Conservation (phyloP, 1,139 yeast genomes). For the Saccharomyces hybrid region DNA sequence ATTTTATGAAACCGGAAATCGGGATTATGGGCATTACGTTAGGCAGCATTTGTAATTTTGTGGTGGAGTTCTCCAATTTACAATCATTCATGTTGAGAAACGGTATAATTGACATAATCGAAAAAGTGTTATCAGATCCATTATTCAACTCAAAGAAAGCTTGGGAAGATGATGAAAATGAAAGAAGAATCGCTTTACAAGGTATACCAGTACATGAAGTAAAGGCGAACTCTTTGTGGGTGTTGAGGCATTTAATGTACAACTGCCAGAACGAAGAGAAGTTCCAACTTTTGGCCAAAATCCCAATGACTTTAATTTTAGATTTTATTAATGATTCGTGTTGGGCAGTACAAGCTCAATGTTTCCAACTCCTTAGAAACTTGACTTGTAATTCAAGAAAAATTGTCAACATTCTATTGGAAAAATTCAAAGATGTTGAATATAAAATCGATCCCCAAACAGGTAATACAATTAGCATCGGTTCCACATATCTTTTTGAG, state of each 20-base stretch:
- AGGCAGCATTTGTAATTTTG: conserved; percentile 68
- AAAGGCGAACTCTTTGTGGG: conserved; percentile 46
- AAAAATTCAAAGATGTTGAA: conserved; percentile 30
- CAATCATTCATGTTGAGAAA: conserved; percentile 50
- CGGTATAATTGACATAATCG: conserved; percentile 46
- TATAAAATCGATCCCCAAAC: conserved; percentile 21
- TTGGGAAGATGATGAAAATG: conserved; percentile 6
- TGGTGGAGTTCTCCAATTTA: conserved; percentile 73
- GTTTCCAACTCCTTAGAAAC: conserved; percentile 66
- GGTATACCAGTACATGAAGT: conserved; percentile 29
- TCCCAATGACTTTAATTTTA: conserved; percentile 47
- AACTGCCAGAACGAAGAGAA: conserved; percentile 37
- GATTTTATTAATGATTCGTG: conserved; percentile 43
- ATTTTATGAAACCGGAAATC: conserved; percentile 31
- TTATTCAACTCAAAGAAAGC: conserved; percentile 28
- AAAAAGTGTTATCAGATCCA: conserved; percentile 31
- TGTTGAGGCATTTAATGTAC: conserved; percentile 48
- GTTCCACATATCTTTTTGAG: conserved; percentile 32
- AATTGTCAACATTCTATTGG: conserved; percentile 40
- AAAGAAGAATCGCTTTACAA: conserved; percentile 8
- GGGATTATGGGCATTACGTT: conserved; percentile 46
- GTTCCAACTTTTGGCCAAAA: conserved; percentile 35
- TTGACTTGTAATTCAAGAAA: conserved; percentile 58
- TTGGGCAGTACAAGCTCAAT: conserved; percentile 53
- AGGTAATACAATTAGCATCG: conserved; percentile 11